Evolutionary conservation across 176 grass and related monocot genomes (phyloP), one percentile per base, ranked within the genome.

Genomic region (barley (Hordeum vulgare)): DNA sequence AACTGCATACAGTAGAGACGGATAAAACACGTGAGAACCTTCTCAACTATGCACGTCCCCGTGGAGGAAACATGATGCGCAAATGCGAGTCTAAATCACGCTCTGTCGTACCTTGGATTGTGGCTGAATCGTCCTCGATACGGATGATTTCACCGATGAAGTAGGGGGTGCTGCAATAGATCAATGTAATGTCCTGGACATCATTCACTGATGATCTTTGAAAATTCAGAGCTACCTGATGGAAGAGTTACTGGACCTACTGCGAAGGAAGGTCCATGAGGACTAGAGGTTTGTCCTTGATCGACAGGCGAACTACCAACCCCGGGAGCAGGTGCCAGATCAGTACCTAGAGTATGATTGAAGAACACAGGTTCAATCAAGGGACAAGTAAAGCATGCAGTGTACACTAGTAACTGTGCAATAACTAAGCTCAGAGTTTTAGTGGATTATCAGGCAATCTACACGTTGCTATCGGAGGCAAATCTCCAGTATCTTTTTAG

Each of bases 121-220:
- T 95, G 44, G 93, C 93, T 49, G 93, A 95, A 77, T 95, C 90
- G 34, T 88, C 93, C 82, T 95, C 93, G n/a, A 95, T 88, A 86
- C 93, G 93, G 75, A 95, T 95, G 85, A 95, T 95, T 62, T 95
- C 93, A 11, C 93, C 93, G 84, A 79, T 4, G 84, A 20, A 76
- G 68, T 15, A 15, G 61, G 45, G 3, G 80, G 75, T 35, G 12
- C 89, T 90, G 89, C 82, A 80, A 83, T 3, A n/a, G 67, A 80
- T 67, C 58, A 86, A 90, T 69, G 49, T 66, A 68, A 67, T 80
- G 6, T 15, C 2, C 15, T 47, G 66, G 28, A 85, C 11, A 67
- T 25, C 5, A 26, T 37, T 8, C 0, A 23, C 58, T 60, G 26
- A 81, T 45, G n/a, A 47, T 58, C 42, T 39, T 39, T 35, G 27